Percentiles rank a stretch among this genome's conserved stretches.
Evolutionary conservation across 2,329 filamentous ascomycete genomes (phyloP).

Genomic region (Rhinocladiella mackenziei): DNA sequence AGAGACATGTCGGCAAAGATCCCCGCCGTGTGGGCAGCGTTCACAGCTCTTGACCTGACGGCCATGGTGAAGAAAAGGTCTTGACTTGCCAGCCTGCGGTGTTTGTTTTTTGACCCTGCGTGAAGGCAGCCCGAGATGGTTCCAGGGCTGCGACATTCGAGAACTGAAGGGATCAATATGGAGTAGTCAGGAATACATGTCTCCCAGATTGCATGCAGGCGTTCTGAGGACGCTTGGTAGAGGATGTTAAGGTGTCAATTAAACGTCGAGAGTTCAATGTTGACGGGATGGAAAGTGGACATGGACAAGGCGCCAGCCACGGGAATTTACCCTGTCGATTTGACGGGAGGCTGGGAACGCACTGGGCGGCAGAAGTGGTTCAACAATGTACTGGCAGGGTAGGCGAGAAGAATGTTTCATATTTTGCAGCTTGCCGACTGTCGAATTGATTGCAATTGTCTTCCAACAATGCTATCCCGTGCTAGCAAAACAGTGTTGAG

Average conservation of each 20-base stretch:
- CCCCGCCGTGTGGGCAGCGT: conserved; percentile 71
- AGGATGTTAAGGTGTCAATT: background rate
- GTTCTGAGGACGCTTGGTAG: background rate
- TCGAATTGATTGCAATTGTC: background rate
- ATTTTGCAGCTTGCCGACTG: no score
- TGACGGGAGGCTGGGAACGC: conserved; percentile 17
- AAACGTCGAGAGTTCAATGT: conserved; percentile 7
- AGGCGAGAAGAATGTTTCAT: conserved; percentile 4
- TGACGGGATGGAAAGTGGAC: conserved; percentile 18
- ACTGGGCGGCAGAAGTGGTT: background rate
- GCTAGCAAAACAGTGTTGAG: no score
- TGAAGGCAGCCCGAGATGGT: conserved; percentile 4
- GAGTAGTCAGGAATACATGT: background rate
- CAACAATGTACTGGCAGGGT: background rate
- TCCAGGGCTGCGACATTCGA: conserved; percentile 17
- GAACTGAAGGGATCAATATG: background rate
- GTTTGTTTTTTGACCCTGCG: conserved; percentile 5
- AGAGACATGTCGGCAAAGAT: conserved; percentile 93
- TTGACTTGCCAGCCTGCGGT: conserved; percentile 3
- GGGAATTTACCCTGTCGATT: conserved; percentile 20
- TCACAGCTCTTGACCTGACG: conserved; percentile 20
- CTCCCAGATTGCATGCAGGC: background rate
- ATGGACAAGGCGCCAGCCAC: conserved; percentile 25
- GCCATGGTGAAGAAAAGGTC: conserved; percentile 16
- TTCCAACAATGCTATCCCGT: no score